Base-by-base conservation (phyloP, 2,329 filamentous ascomycete species). In the Fusarium nelsonii region DNA sequence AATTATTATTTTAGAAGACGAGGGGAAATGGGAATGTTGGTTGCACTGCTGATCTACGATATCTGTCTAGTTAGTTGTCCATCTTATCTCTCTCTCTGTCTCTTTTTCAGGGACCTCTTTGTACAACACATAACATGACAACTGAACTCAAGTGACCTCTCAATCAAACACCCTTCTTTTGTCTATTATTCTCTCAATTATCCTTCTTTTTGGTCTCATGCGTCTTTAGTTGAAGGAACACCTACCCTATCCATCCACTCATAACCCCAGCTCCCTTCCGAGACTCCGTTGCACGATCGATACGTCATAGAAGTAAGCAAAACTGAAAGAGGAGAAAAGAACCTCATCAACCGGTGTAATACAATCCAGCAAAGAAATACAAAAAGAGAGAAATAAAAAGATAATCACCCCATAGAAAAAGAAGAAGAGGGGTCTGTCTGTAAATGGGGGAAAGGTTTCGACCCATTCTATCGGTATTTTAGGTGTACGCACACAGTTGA, bases 231-330 rank as follows among this genome's bases (percentile, higher is more conserved):
- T 39, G 43, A 23, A 14, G 8, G 23, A 32, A 14, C 4, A 46
- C 30, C 30, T 9, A 30, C 8, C 30, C 15, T 23, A 23, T n/a
- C n/a, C 28, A 41, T 68, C 20, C 37, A 46, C 43, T 16, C 20
- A 46, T 5, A 28, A n/a, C 26, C 48, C 43, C n/a, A 45, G 11
- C 18, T 45, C 11, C 16, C 23, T 11, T 10, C 11, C 40, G 12
- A 30, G 30, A n/a, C 37, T 14, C 37, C 1, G 26, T 10, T 6
- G 0, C 5, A 46, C 15, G 8, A 30, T 71, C 40, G 32, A 62
- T 41, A 70, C 68, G 68, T 71, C 68, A 70, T 70, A 58, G 63
- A 69, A 20, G 40, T 46, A 62, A 52, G 49, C 41, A 41, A 11
- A 18, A 50, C 23, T 28, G 6, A 18, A 15, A 30, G 12, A 48